phyloP scores from a whole-genome alignment of 2,329 filamentous ascomycete genomes.

The Ampelomyces quisqualis region DNA sequence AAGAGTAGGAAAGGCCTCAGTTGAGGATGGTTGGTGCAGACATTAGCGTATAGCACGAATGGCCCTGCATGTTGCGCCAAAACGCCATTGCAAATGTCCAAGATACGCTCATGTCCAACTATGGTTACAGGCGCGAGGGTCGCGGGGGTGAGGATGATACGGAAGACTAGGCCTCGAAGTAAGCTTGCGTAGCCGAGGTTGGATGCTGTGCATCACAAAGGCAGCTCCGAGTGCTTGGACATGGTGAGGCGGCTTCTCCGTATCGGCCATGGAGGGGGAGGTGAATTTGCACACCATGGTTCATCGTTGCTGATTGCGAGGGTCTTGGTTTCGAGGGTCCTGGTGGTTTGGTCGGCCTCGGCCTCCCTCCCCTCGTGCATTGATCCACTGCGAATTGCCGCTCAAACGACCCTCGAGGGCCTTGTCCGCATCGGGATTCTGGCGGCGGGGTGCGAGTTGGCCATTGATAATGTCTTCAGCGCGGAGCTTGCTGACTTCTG shows the following conservation, averaged over 20 bases:
- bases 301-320: slow-evolving; percentile 44
- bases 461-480: slow-evolving; percentile 48
- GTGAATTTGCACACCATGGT: slow-evolving; percentile 3
- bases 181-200: slow-evolving; percentile 14
- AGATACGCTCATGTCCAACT: slow-evolving; percentile 22
- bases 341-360: slow-evolving; percentile 40
- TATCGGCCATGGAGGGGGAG: slow-evolving; percentile 8
- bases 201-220: slow-evolving; percentile 12
- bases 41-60: slow-evolving; percentile 36
- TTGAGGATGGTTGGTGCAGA: slow-evolving; percentile 30
- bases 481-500: slow-evolving; percentile 69
- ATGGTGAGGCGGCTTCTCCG: slow-evolving; percentile 10
- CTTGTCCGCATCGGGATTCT: slow-evolving; percentile 51
- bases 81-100: slow-evolving; percentile 38
- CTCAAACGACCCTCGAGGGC: slow-evolving; percentile 49
- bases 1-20: slow-evolving; percentile 30
- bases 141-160: slow-evolving; percentile 17
- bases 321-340: slow-evolving; percentile 43
- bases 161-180: slow-evolving; percentile 13
- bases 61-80: slow-evolving; percentile 29
- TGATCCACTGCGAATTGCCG: slow-evolving; percentile 43
- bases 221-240: slow-evolving; percentile 15
- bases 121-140: slow-evolving; percentile 37
- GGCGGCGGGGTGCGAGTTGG: slow-evolving; percentile 26
- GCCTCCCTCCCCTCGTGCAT: slow-evolving; percentile 40